These are phyloP conservation scores for Theobroma cacao DNA, from an alignment of 345 rosid genomes.

Conservation along the genomic window DNA sequence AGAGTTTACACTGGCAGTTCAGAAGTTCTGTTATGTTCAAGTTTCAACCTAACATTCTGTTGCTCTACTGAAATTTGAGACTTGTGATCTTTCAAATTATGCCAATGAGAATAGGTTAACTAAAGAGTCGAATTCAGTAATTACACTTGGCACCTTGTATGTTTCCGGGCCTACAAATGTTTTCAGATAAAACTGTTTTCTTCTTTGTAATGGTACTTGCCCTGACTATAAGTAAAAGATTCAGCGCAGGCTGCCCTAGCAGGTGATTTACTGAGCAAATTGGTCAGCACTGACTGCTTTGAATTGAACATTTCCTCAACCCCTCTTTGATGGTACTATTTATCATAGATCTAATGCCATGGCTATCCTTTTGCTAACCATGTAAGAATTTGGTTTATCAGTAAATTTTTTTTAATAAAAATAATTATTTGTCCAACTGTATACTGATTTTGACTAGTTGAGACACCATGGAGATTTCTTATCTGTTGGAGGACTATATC, in stretches of 20 bases:
- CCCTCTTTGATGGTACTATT: background rate
- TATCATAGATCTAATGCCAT: background rate
- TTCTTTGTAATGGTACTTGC: background rate
- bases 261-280: background rate
- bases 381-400: background rate
- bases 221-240: background rate
- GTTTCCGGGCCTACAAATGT: background rate
- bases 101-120: background rate
- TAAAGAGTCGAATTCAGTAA: background rate
- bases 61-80: background rate
- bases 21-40: background rate
- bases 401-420: background rate
- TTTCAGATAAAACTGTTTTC: background rate
- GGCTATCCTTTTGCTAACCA: background rate
- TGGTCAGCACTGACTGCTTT: background rate
- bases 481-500: background rate
- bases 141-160: background rate
- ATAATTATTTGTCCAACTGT: background rate
- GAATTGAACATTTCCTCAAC: background rate
- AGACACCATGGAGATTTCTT: background rate
- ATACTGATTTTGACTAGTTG: background rate
- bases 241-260: background rate
- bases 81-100: background rate
- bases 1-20: background rate
- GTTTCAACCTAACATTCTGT: background rate